These are phyloP conservation scores for Aspergillus sojae DNA, from an alignment of 2,329 filamentous ascomycete genomes.

Conservation along the genomic window DNA sequence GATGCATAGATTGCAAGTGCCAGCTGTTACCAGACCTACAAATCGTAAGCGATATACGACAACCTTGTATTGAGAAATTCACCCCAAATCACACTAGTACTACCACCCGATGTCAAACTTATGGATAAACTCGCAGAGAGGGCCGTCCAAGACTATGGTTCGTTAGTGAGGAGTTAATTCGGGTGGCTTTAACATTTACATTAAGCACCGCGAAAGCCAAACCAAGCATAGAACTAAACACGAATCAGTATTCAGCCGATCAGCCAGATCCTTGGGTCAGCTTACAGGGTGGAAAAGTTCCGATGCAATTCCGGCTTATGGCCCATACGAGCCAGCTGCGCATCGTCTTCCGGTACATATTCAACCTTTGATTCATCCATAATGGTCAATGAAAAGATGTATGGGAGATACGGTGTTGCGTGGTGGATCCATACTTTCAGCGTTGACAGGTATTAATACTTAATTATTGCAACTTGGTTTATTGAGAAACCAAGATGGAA, in stretches of 20 bases:
- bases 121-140: conserved; percentile 60
- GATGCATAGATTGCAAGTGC: conserved; percentile 70
- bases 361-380: conserved; percentile 11
- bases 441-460: background rate
- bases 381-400: background rate
- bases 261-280: background rate
- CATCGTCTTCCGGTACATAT: conserved; percentile 37
- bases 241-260: background rate
- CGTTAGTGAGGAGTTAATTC: conserved; percentile 9
- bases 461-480: background rate
- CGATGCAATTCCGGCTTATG: conserved; percentile 60
- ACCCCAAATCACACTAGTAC: conserved; percentile 75
- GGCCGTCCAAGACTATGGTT: conserved; percentile 57
- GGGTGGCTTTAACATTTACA: conserved; percentile 22
- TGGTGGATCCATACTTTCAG: background rate
- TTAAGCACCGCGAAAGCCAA: conserved; percentile 65
- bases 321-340: conserved; percentile 54
- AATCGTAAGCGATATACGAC: background rate
- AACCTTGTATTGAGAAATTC: background rate
- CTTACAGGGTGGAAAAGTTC: conserved; percentile 56
- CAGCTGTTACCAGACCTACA: conserved; percentile 56
- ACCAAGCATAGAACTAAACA: conserved; percentile 56
- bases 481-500: conserved; percentile 7
- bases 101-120: conserved; percentile 71
- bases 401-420: background rate